phyloP scores from a whole-genome alignment of 345 rosid genomes.

The Populus pruinosa region DNA sequence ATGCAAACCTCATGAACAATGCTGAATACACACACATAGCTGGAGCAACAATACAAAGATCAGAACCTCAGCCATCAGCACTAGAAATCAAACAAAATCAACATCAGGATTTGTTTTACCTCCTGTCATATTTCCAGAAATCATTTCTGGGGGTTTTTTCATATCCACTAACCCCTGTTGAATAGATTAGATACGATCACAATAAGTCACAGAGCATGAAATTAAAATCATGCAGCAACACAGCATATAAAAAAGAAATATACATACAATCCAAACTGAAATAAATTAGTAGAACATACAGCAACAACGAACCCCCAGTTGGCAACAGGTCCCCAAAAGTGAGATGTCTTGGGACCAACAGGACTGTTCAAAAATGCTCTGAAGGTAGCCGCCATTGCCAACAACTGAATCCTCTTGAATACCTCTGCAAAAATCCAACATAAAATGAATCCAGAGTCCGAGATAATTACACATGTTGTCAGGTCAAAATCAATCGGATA shows the following conservation, averaged over 20 bases:
- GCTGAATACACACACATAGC: constrained; percentile 80
- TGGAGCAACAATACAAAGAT: constrained; percentile 21
- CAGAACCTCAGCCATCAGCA: not conserved
- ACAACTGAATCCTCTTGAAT: not conserved
- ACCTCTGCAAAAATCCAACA: constrained; percentile 5
- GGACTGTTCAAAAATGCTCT: constrained; percentile 40
- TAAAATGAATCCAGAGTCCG: not conserved
- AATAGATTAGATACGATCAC: constrained; percentile 8
- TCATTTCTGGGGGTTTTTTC: constrained; percentile 92
- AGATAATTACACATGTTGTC: not conserved
- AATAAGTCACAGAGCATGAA: not conserved
- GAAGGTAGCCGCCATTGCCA: constrained; percentile 9
- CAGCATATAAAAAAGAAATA: not conserved
- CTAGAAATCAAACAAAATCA: not conserved
- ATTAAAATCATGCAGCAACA: not conserved
- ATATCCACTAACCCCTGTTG: constrained; percentile 83
- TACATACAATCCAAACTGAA: constrained; percentile 1
- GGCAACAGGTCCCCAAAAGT: constrained; percentile 54
- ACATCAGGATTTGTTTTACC: constrained; percentile 31
- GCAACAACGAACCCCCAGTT: constrained; percentile 45
- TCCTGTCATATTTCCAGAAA: constrained; percentile 83
- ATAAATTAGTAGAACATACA: constrained; percentile 20
- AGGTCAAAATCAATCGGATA: not conserved
- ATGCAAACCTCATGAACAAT: constrained; percentile 84
- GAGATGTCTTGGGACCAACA: constrained; percentile 53